A percentile compares a stretch with the other conserved stretches of the same genome.
Evolutionary conservation across 352 stramenopile species (phyloP).

Genomic region (Halophytophthora polymorphica): DNA sequence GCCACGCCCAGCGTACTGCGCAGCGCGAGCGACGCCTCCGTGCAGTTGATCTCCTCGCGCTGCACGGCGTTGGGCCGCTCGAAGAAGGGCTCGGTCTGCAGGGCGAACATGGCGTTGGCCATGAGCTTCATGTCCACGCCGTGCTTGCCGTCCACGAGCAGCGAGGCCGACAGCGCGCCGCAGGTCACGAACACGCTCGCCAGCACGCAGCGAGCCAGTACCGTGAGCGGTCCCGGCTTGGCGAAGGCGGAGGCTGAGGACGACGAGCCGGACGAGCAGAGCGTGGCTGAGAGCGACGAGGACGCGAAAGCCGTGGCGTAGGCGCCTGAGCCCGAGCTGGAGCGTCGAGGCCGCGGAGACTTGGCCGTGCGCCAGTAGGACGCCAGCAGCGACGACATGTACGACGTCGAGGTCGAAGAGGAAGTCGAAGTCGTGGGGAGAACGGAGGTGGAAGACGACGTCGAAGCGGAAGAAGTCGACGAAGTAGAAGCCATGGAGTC

Average conservation of each 20-base stretch:
- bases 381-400: conserved; percentile 41
- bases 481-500: conserved; percentile 52
- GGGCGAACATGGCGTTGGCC: conserved; percentile 63
- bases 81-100: conserved; percentile 60
- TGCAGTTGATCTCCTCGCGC: conserved; percentile 65
- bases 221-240: conserved; percentile 26
- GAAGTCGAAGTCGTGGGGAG: conserved; percentile 5
- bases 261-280: conserved; percentile 12
- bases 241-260: conserved; percentile 8
- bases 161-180: conserved; percentile 38
- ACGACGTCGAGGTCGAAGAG: conserved; percentile 14
- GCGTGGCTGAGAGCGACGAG: conserved; percentile 19
- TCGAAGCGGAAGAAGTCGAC: no score
- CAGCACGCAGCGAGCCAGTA: conserved; percentile 28
- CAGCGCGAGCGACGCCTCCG: conserved; percentile 39
- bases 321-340: conserved; percentile 21
- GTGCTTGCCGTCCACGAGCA: conserved; percentile 39
- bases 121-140: conserved; percentile 72
- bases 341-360: conserved; percentile 14
- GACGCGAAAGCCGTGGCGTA: conserved; percentile 22
- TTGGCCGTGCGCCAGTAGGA: conserved; percentile 39
- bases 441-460: conserved; percentile 5
- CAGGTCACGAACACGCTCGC: conserved; percentile 25
- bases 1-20: conserved; percentile 40
- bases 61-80: conserved; percentile 29